Base-by-base conservation (phyloP, 768 basidiomycete species). In the Suillus occidentalis region DNA sequence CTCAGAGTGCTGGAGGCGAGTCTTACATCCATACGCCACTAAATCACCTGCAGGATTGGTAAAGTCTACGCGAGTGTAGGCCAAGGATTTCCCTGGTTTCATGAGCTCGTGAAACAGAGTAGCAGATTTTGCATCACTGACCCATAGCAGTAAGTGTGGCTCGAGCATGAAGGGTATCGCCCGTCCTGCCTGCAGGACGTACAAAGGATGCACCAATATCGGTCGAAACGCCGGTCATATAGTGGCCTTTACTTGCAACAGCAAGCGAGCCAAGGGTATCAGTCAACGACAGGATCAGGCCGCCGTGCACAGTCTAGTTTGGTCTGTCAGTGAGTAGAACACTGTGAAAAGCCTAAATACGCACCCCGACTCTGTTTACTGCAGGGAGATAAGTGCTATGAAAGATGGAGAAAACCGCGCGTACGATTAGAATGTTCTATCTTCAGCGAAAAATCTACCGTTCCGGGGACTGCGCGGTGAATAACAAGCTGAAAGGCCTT, bases 191-290 rank as follows among this genome's bases (percentile, higher is more conserved):
- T 6, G 84, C 89, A 22, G 90, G 91, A 40, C 87, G 86, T 64
- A 94, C 85, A 67, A 94, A 94, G 1, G 90, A 90, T 0, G 92
- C 84, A 28, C 79, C 88, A 67, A 95, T 86, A 72, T 94, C 92
- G 4, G 91, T 92, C 3, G 91, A 92, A 12, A 94, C 92, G 18
- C 93, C 92, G 0, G 93, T 94, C 92, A 93, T 92, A 71, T 79
- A 95, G 10, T 92, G 88, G 3, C 93, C 93, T 67, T 88, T 88
- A 16, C 88, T 85, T 1, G 92, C 90, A 31, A 95, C 85, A n/a
- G 89, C 92, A 20, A 94, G 84, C 1, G 92, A 94, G 4, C 93
- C 92, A 20, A 94, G 76, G 16, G 92, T 93, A 74, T 94, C 93
- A 6, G 93, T 94, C 37, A 95, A 78, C 10, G 92, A 92, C 72